A percentile compares a stretch with the other conserved stretches of the same genome.
Conservation (phyloP, 2,329 filamentous ascomycete genomes). For the Byssoonygena ceratinophila region DNA sequence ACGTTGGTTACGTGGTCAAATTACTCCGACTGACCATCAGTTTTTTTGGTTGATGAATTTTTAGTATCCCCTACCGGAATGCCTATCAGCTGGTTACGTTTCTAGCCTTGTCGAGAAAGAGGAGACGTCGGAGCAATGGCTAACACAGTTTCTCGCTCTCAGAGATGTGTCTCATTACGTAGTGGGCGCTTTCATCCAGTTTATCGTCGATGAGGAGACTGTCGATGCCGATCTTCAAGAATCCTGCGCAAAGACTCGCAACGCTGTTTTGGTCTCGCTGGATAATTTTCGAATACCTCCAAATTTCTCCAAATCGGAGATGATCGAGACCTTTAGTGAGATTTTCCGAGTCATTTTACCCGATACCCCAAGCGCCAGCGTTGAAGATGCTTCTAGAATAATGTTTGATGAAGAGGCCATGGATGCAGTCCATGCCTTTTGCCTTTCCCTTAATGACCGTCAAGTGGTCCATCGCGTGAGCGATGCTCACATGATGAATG, state of each 20-base stretch:
- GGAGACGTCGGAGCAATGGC: conserved; percentile 28
- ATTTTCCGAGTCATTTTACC: conserved; percentile 32
- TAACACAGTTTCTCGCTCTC: conserved; percentile 32
- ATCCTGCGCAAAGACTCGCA: conserved; percentile 28
- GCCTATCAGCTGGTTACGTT: conserved; percentile 29
- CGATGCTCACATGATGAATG: conserved; percentile 31
- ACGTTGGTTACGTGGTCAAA: too few species aligned
- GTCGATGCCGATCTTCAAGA: conserved; percentile 28
- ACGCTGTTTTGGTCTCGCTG: conserved; percentile 30
- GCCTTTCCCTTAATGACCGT: conserved; percentile 26
- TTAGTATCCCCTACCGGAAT: conserved; percentile 33
- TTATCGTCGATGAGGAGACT: conserved; percentile 28
- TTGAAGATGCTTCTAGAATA: conserved; percentile 19
- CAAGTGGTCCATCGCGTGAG: conserved; percentile 34
- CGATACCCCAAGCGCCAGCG: conserved; percentile 28
- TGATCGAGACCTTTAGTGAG: conserved; percentile 30
- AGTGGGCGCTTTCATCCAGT: conserved; percentile 33
- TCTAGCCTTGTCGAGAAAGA: conserved; percentile 26
- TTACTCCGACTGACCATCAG: not conserved
- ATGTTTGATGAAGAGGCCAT: conserved; percentile 28
- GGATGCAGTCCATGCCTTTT: conserved; percentile 32
- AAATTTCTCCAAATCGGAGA: conserved; percentile 28
- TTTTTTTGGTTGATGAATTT: not conserved
- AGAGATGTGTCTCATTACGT: conserved; percentile 34
- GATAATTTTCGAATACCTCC: conserved; percentile 30